Evolutionary conservation across 176 grass and related monocot genomes (phyloP).

Genomic region (Zizania latifolia): DNA sequence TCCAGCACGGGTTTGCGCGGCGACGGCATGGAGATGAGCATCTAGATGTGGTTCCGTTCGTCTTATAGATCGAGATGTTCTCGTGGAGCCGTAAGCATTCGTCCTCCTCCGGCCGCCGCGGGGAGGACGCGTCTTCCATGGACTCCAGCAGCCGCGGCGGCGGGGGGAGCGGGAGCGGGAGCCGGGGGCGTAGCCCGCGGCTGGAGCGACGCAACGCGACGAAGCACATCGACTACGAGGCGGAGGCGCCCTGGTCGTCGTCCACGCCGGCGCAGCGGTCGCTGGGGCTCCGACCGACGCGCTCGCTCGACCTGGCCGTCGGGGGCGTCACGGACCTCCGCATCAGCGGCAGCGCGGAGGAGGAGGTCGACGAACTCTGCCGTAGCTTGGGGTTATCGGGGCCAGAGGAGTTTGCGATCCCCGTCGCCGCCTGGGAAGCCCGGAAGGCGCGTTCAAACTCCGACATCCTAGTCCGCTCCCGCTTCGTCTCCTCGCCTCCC

Average conservation of each 20-base stretch:
- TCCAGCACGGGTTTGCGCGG: background rate
- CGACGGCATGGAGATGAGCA: conserved; percentile 13
- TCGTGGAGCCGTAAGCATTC: conserved; percentile 54
- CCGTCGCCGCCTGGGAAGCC: conserved; percentile 62
- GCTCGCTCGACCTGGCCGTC: conserved; percentile 54
- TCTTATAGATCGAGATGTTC: conserved; percentile 60
- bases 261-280: conserved; percentile 29
- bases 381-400: conserved; percentile 65
- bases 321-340: conserved; percentile 53
- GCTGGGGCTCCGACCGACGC: conserved; percentile 30
- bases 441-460: conserved; percentile 68
- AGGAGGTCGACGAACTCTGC: conserved; percentile 80
- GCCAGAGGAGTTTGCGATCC: conserved; percentile 81
- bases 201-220: conserved; percentile 81
- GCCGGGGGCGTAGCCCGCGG: conserved; percentile 46
- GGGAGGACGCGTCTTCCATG: conserved; percentile 19
- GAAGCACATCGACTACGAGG: conserved; percentile 82
- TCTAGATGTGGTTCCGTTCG: background rate
- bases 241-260: conserved; percentile 51
- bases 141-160: no score
- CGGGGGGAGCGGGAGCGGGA: no score
- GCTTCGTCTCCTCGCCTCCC: background rate
- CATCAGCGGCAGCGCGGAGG: conserved; percentile 76
- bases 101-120: conserved; percentile 30
- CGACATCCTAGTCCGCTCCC: conserved; percentile 47